Evolutionary conservation across 75 land plant genomes (phyloP).

Genomic region (Adiantum capillusveneris): DNA sequence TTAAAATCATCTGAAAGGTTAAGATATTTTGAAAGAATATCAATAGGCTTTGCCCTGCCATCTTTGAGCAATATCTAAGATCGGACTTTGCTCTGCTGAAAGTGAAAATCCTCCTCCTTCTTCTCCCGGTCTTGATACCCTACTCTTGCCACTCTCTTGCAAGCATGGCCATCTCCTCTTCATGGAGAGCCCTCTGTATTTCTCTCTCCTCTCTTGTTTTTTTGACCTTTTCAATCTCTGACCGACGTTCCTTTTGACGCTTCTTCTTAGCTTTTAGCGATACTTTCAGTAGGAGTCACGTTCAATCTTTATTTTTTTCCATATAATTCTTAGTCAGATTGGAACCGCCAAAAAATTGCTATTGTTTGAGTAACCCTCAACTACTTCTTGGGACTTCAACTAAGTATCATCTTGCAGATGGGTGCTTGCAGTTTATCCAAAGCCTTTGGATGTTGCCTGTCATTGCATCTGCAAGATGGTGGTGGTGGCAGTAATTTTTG

Average conservation of each 20-base stretch:
- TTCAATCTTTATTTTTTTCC: conserved; percentile 98
- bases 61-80: conserved; percentile 88
- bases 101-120: conserved; percentile 99
- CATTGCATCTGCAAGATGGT: too few relatives aligned
- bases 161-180: conserved; percentile 96
- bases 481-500: too few relatives aligned
- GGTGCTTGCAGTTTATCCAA: too few relatives aligned
- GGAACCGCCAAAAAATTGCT: conserved; percentile 92
- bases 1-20: conserved; percentile 77
- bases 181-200: conserved; percentile 86
- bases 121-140: conserved; percentile 98
- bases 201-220: conserved; percentile 96
- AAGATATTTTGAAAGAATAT: conserved; percentile 73
- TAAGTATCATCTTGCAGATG: too few relatives aligned
- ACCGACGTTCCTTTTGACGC: conserved; percentile 83
- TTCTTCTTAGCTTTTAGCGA: conserved; percentile 78
- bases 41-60: conserved; percentile 93
- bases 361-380: conserved; percentile 93
- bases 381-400: conserved; percentile 59
- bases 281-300: conserved; percentile 56
- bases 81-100: conserved; percentile 96
- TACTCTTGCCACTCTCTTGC: conserved; percentile 94
- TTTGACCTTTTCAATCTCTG: conserved; percentile 96
- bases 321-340: conserved; percentile 88
- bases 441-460: too few relatives aligned